Evolutionary conservation across 1,284 basidiomycete species (phyloP).

Genomic region (Ceratobasidium sp.): DNA sequence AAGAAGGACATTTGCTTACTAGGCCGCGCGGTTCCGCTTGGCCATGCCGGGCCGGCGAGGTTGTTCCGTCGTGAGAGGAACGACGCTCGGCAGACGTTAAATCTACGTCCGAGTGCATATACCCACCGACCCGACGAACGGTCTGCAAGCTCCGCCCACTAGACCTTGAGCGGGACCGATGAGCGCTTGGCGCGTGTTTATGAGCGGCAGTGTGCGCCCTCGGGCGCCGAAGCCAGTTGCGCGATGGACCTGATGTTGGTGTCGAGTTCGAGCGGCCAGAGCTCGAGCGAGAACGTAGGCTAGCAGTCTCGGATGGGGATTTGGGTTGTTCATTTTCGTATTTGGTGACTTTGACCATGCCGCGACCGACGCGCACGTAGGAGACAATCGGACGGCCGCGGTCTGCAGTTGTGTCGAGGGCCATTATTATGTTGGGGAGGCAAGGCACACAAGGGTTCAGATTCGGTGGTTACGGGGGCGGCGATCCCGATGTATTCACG

Average conservation of each 20-base stretch:
- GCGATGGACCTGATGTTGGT: conserved; percentile 29
- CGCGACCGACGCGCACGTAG: conserved; percentile 43
- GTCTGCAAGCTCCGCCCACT: conserved; percentile 31
- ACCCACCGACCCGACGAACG: conserved; percentile 15
- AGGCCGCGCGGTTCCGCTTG: conserved; percentile 31
- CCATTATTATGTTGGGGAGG: conserved; percentile 10
- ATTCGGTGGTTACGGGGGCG: conserved; percentile 5
- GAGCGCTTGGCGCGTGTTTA: conserved; percentile 36
- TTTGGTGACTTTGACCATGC: conserved; percentile 45
- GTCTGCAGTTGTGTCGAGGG: conserved; percentile 27
- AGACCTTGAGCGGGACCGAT: conserved; percentile 37
- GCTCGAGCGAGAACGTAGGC: conserved; percentile 26
- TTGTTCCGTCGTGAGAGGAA: conserved; percentile 1
- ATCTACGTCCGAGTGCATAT: conserved; percentile 40
- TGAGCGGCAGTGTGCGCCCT: conserved; percentile 7
- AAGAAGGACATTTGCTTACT: conserved; percentile 18
- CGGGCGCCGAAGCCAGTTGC: conserved; percentile 32
- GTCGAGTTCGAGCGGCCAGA: conserved; percentile 31
- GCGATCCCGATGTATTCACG: not conserved
- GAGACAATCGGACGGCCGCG: conserved; percentile 38
- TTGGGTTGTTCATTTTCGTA: conserved; percentile 45
- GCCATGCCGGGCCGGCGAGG: conserved; percentile 31
- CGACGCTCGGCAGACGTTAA: conserved; percentile 13
- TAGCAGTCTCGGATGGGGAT: conserved; percentile 35
- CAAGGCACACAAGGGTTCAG: conserved; percentile 4